Conservation (phyloP, 371 early-diverging fungal genomes). For the Mortierella sp. region DNA sequence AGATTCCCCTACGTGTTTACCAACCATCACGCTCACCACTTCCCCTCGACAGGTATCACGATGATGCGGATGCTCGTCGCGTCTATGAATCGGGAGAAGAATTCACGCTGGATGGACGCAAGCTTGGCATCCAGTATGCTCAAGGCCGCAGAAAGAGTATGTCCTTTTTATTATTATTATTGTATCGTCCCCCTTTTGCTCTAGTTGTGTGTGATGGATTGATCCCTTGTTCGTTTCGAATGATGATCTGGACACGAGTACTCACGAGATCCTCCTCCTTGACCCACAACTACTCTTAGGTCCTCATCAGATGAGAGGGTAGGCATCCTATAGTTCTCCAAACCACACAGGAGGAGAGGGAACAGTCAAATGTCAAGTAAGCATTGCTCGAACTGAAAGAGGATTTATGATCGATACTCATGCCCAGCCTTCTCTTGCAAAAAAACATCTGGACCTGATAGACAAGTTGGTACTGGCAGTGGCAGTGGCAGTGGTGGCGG, state of each 20-base stretch:
- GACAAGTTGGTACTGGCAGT: not conserved
- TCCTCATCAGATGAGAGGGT: conserved; percentile 44
- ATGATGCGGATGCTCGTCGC: conserved; percentile 39
- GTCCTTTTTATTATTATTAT: not conserved
- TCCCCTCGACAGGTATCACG: conserved; percentile 25
- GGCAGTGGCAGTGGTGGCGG: conserved; percentile 18
- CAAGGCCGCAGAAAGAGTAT: conserved; percentile 47
- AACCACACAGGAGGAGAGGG: not conserved
- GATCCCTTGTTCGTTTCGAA: not conserved
- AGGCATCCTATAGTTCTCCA: not conserved
- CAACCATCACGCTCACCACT: too few relatives aligned
- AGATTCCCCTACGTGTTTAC: not conserved
- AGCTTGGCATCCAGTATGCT: conserved; percentile 45
- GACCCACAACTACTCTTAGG: not conserved
- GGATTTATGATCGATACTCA: not conserved
- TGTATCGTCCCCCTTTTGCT: not conserved
- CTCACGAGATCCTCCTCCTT: not conserved
- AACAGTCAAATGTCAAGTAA: not conserved
- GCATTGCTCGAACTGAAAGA: not conserved
- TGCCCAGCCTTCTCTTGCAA: not conserved
- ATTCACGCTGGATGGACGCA: conserved; percentile 46
- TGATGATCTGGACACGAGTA: not conserved
- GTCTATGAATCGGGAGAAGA: conserved; percentile 36
- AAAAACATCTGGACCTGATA: not conserved
- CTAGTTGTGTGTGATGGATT: not conserved